phyloP scores from a whole-genome alignment of 164 flowering plant species.

The Paratinospora sagittata region DNA sequence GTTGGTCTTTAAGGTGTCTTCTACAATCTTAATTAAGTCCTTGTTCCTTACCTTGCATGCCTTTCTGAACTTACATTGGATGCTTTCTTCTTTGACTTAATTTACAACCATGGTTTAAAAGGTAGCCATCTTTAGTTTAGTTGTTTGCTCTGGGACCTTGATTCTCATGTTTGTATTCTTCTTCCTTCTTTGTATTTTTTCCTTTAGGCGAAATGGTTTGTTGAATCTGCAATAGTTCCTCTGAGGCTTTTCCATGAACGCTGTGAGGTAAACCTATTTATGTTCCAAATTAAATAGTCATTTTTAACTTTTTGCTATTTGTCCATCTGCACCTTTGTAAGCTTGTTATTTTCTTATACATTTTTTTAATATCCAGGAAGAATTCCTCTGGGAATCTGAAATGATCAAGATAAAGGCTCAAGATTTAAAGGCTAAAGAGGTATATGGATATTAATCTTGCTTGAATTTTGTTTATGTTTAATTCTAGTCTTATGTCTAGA shows the following conservation, averaged over 20 bases:
- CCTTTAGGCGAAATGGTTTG: slow-evolving; percentile 78
- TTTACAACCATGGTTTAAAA: too few relatives aligned
- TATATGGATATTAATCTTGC: slow-evolving; percentile 19
- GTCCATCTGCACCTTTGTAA: not conserved
- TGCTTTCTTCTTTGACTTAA: too few relatives aligned
- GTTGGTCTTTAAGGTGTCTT: too few relatives aligned
- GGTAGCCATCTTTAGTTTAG: too few relatives aligned
- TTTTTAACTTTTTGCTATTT: not conserved
- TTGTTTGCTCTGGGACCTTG: not conserved
- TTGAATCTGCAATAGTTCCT: slow-evolving; percentile 73
- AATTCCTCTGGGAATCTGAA: slow-evolving; percentile 92
- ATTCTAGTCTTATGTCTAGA: not conserved
- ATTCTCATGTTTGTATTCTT: slow-evolving; percentile 4
- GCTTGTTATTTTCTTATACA: slow-evolving; percentile 1
- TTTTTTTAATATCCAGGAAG: slow-evolving; percentile 50
- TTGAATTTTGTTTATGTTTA: not conserved
- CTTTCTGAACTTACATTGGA: too few relatives aligned
- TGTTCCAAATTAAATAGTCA: not conserved
- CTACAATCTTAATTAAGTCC: too few relatives aligned
- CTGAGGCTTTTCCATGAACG: slow-evolving; percentile 91
- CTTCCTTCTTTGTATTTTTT: slow-evolving; percentile 2
- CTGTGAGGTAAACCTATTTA: slow-evolving; percentile 56
- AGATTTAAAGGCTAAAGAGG: slow-evolving; percentile 94
- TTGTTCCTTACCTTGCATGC: too few relatives aligned
- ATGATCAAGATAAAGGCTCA: slow-evolving; percentile 93